Conservation (phyloP, 768 basidiomycete species). For the Pisolithus marmoratus region DNA sequence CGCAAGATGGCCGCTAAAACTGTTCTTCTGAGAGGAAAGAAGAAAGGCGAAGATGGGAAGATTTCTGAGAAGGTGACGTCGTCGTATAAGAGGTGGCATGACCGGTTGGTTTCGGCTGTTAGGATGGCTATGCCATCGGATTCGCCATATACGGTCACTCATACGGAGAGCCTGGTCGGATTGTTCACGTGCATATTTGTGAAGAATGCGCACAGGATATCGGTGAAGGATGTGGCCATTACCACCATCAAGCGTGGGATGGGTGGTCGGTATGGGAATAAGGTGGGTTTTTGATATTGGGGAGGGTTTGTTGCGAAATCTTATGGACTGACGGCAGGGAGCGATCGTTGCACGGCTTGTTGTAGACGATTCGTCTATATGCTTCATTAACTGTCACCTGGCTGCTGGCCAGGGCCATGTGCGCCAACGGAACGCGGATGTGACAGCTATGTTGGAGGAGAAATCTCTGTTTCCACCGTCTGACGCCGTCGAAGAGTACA, state of each 20-base stretch:
- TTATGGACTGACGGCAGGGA: constrained; percentile 44
- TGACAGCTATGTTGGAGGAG: constrained; percentile 84
- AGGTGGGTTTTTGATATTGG: too few relatives aligned
- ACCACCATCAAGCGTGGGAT: constrained; percentile 88
- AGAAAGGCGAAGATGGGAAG: constrained; percentile 47
- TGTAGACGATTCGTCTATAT: constrained; percentile 85
- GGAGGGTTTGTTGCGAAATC: background rate
- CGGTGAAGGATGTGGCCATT: constrained; percentile 67
- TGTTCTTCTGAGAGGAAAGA: constrained; percentile 70
- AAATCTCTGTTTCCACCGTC: constrained; percentile 53
- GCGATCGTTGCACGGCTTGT: constrained; percentile 87
- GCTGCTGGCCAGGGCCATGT: constrained; percentile 91
- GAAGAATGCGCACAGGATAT: constrained; percentile 55
- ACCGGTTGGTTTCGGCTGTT: constrained; percentile 71
- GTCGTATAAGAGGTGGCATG: constrained; percentile 87
- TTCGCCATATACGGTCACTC: constrained; percentile 63
- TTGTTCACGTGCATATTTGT: constrained; percentile 74
- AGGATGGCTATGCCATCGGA: constrained; percentile 64
- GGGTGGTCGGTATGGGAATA: constrained; percentile 89
- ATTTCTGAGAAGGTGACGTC: constrained; percentile 77
- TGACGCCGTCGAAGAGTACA: constrained; percentile 44
- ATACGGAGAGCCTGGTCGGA: constrained; percentile 88
- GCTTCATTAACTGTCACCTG: too few relatives aligned
- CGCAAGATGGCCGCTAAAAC: constrained; percentile 91
- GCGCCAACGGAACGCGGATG: constrained; percentile 79